These are phyloP conservation scores for Effrenium voratum DNA, from an alignment of 73 alveolate genomes.

Conservation along the genomic window DNA sequence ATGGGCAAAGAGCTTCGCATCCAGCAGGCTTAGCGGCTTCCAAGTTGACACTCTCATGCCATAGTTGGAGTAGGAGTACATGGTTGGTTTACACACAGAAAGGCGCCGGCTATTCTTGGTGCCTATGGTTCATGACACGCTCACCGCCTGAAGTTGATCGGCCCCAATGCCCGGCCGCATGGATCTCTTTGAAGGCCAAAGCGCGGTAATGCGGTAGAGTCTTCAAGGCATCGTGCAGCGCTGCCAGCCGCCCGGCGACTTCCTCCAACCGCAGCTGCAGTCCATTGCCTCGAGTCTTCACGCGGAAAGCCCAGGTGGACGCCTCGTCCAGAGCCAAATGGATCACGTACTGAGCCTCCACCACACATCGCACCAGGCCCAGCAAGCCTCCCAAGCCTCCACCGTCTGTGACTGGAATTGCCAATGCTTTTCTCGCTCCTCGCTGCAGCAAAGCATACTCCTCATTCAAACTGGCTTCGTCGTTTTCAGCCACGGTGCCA, in stretches of 20 bases:
- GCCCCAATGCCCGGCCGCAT: slow-evolving; percentile 78
- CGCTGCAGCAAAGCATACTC: slow-evolving; percentile 1
- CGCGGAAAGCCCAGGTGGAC: slow-evolving; percentile 83
- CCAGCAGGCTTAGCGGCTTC: too few species aligned
- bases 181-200: slow-evolving; percentile 52
- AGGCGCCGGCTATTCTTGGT: too few species aligned
- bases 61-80: too few species aligned
- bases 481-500: background rate
- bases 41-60: too few species aligned
- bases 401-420: background rate
- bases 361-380: background rate
- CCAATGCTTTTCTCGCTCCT: background rate
- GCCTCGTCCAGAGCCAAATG: slow-evolving; percentile 63
- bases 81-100: too few species aligned
- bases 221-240: slow-evolving; percentile 3
- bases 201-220: slow-evolving; percentile 31
- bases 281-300: slow-evolving; percentile 51
- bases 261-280: slow-evolving; percentile 43
- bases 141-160: slow-evolving; percentile 32
- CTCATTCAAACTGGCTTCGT: slow-evolving; percentile 24
- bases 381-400: background rate
- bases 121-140: too few species aligned
- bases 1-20: too few species aligned
- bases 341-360: slow-evolving; percentile 5
- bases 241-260: background rate